Evolutionary conservation across 208 protist species (phyloP).

Genomic region (Porcisia hertigi): DNA sequence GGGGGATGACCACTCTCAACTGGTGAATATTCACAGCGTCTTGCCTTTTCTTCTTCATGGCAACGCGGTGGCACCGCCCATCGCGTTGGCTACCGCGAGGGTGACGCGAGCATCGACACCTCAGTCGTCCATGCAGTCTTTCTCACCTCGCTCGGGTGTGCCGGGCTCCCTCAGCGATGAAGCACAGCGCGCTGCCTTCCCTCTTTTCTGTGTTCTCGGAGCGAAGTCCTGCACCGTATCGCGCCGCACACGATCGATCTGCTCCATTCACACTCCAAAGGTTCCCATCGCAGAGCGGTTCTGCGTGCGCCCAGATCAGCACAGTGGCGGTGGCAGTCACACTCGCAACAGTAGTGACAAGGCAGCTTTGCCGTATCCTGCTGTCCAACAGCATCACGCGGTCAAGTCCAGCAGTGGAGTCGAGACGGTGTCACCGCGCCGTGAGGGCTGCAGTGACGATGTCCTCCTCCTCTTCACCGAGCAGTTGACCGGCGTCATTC

Average conservation of each 20-base stretch:
- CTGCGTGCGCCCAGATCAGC: conserved; percentile 3
- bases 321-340: neutral
- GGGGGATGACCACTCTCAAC: neutral
- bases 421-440: neutral
- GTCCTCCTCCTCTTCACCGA: conserved; percentile 48
- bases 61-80: neutral
- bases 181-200: conserved; percentile 21
- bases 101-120: neutral
- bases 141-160: neutral
- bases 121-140: neutral
- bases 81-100: too few species aligned
- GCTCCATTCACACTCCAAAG: conserved; percentile 13
- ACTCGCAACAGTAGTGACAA: neutral
- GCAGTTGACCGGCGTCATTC: conserved; percentile 32
- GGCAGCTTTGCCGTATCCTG: neutral
- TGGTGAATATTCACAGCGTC: conserved; percentile 23
- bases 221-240: conserved; percentile 28
- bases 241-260: conserved; percentile 15
- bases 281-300: neutral
- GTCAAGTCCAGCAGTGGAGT: neutral
- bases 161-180: neutral
- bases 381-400: neutral
- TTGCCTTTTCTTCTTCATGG: conserved; percentile 40
- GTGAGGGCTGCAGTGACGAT: neutral
- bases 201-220: conserved; percentile 20